phyloP scores from a whole-genome alignment of 2,329 filamentous ascomycete genomes.

The Paecilomyces variotii region DNA sequence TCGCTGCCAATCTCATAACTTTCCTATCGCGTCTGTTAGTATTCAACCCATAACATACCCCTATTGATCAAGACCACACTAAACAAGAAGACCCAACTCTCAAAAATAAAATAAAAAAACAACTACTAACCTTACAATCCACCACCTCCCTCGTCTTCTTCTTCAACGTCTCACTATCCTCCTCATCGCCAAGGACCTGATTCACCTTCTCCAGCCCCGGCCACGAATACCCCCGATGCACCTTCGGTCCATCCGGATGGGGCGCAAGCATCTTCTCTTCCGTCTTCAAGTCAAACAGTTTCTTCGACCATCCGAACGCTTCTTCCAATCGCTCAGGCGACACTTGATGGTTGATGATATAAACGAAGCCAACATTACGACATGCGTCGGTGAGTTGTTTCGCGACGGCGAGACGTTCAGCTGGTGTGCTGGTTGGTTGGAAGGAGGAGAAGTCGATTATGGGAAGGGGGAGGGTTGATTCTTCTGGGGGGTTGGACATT shows the following conservation, averaged over 20 bases:
- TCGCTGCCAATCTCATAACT: constrained; percentile 42
- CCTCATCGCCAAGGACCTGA: constrained; percentile 30
- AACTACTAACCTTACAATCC: constrained; percentile 39
- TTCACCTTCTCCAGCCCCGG: constrained; percentile 43
- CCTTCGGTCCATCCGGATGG: constrained; percentile 35
- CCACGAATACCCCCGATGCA: constrained; percentile 45
- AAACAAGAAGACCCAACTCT: background rate
- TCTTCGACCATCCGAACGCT: constrained; percentile 32
- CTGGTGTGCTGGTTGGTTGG: constrained; percentile 12
- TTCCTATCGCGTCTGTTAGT: constrained; percentile 16
- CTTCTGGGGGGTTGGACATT: background rate
- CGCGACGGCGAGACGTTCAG: constrained; percentile 18
- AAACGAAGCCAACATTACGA: constrained; percentile 32
- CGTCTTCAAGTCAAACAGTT: constrained; percentile 31
- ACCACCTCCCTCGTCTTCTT: constrained; percentile 32
- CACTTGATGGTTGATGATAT: constrained; percentile 36
- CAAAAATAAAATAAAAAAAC: background rate
- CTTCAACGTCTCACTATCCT: constrained; percentile 29
- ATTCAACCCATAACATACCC: background rate
- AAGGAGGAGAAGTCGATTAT: constrained; percentile 25
- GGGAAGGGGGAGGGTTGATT: constrained; percentile 11
- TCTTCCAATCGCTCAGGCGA: constrained; percentile 22
- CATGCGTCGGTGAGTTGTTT: constrained; percentile 26
- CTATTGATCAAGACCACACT: background rate
- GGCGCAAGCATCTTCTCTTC: constrained; percentile 39